Evolutionary conservation across 148 eudicot species (phyloP).

Genomic region (Rhododendron henanense): DNA sequence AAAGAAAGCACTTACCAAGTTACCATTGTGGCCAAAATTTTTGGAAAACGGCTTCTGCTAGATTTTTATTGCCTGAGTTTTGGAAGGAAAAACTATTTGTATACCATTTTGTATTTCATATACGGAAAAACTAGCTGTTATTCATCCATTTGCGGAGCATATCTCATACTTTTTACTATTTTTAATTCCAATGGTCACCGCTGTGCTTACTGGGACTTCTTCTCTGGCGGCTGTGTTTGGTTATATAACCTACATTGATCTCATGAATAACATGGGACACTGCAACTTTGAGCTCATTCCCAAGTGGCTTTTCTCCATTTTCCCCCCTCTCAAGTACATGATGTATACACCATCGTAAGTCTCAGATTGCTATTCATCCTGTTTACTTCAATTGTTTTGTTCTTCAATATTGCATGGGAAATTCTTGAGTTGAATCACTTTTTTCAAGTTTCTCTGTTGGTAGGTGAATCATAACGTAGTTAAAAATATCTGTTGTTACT

Average conservation of each 20-base stretch:
- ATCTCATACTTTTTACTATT: slow-evolving; percentile 47
- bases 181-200: slow-evolving; percentile 43
- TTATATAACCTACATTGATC: slow-evolving; percentile 47
- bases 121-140: slow-evolving; percentile 46
- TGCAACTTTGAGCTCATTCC: slow-evolving; percentile 77
- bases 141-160: slow-evolving; percentile 77
- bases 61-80: no score
- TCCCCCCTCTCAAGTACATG: slow-evolving; percentile 68
- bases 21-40: background rate
- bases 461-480: background rate
- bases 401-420: background rate
- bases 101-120: background rate
- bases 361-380: background rate
- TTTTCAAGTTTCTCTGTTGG: background rate
- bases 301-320: slow-evolving; percentile 38
- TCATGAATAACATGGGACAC: slow-evolving; percentile 76
- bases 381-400: background rate
- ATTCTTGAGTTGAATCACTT: background rate
- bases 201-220: slow-evolving; percentile 12
- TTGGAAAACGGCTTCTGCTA: background rate
- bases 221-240: slow-evolving; percentile 23
- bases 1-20: background rate
- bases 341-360: slow-evolving; percentile 78
- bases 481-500: no score
- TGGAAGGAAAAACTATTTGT: no score